Evolutionary conservation across 805 yeast genomes (phyloP).

Genomic region (Teunomyces lycoperdinae): DNA sequence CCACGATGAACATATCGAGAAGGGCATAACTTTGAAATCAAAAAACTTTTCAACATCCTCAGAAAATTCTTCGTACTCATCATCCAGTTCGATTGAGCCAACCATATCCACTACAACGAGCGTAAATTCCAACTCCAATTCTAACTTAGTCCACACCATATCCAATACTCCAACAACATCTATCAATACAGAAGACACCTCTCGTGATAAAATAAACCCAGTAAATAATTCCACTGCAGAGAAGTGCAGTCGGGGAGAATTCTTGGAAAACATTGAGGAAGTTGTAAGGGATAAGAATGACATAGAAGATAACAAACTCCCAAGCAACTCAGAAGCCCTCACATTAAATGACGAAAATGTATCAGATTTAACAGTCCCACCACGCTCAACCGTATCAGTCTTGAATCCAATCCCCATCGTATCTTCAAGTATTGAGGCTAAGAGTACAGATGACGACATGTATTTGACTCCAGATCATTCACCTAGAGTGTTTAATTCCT

Average conservation of each 20-base stretch:
- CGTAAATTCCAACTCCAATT: constrained; percentile 11
- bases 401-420: background rate
- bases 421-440: background rate
- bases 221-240: background rate
- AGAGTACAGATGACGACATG: background rate
- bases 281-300: background rate
- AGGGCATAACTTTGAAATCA: background rate
- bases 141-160: constrained; percentile 19
- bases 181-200: constrained; percentile 15
- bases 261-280: background rate
- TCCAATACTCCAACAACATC: constrained; percentile 34
- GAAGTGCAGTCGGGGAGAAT: background rate
- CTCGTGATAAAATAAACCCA: background rate
- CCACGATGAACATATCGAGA: background rate
- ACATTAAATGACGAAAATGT: background rate
- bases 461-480: background rate
- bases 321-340: background rate
- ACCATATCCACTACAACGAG: constrained; percentile 4
- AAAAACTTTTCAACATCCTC: constrained; percentile 2
- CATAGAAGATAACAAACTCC: background rate
- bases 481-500: background rate
- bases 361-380: background rate
- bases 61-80: constrained; percentile 3
- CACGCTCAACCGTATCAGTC: background rate
- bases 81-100: constrained; percentile 7